A percentile compares a stretch with the other conserved stretches of the same genome.
phyloP scores from a whole-genome alignment of 116 monocot genomes.

The Trichopus zeylanicus region DNA sequence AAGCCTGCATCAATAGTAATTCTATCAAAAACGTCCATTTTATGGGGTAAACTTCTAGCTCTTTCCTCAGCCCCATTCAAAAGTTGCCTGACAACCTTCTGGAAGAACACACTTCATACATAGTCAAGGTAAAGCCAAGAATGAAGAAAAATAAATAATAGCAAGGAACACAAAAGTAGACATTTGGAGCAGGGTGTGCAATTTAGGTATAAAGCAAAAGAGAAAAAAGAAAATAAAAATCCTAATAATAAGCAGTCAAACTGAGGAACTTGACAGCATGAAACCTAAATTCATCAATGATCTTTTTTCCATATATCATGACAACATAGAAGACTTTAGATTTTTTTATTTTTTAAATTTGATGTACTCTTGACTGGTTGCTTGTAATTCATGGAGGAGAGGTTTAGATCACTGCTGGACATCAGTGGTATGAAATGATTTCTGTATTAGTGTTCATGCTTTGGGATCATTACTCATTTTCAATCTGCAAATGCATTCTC shows the following conservation, averaged over 20 bases:
- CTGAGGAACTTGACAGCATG: no score
- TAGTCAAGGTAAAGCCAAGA: slow-evolving; percentile 26
- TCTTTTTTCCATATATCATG: neutral
- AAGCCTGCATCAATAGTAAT: slow-evolving; percentile 23
- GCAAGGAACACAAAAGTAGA: neutral
- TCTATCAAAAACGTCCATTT: slow-evolving; percentile 10
- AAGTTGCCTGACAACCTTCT: slow-evolving; percentile 54
- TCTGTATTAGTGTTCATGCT: no score
- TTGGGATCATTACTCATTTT: no score
- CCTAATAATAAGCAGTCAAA: no score
- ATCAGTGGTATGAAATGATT: no score
- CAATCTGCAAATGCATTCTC: no score
- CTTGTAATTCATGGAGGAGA: neutral
- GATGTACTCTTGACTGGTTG: no score
- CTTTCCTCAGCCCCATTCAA: slow-evolving; percentile 53
- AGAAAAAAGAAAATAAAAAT: no score
- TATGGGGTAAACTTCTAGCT: slow-evolving; percentile 16
- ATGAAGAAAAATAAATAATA: neutral
- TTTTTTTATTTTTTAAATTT: no score
- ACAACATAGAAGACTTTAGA: neutral
- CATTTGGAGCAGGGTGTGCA: neutral
- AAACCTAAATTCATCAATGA: no score
- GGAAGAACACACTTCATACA: slow-evolving; percentile 60
- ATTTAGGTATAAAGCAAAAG: no score
- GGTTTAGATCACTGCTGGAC: neutral